These are phyloP conservation scores for Scutellaria galericulata DNA, from an alignment of 257 asterid genomes.

Conservation along the genomic window DNA sequence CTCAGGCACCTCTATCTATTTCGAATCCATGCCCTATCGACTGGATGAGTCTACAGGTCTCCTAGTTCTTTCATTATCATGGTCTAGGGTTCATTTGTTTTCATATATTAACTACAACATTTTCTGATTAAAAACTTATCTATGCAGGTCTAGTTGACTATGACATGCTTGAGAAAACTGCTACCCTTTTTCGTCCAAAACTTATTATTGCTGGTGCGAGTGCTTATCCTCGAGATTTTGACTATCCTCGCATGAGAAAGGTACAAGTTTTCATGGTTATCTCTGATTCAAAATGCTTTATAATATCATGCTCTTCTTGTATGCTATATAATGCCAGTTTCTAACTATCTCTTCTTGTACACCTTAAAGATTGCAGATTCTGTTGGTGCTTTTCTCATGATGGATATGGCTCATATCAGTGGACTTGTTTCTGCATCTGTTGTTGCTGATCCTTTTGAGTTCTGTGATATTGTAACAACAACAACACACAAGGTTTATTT, in stretches of 20 bases:
- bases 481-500: slow-evolving; percentile 87
- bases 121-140: slow-evolving; percentile 16
- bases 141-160: slow-evolving; percentile 84
- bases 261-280: slow-evolving; percentile 37
- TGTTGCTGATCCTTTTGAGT: slow-evolving; percentile 90
- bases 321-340: neutral
- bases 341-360: slow-evolving; percentile 27
- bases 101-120: neutral
- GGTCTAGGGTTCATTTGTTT: neutral
- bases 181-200: slow-evolving; percentile 85
- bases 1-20: slow-evolving; percentile 91
- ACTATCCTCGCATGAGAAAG: slow-evolving; percentile 88
- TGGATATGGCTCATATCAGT: slow-evolving; percentile 98
- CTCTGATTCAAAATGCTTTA: neutral
- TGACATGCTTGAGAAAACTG: slow-evolving; percentile 92
- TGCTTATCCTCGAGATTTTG: slow-evolving; percentile 95
- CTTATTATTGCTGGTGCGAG: slow-evolving; percentile 96
- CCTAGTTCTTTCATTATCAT: neutral
- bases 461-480: slow-evolving; percentile 93
- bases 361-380: slow-evolving; percentile 79
- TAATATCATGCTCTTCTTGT: neutral
- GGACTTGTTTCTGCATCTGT: slow-evolving; percentile 97
- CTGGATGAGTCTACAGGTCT: slow-evolving; percentile 91
- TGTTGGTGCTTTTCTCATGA: slow-evolving; percentile 96
- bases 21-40: slow-evolving; percentile 94